Evolutionary conservation across 2,329 filamentous ascomycete genomes (phyloP), one percentile per base, ranked within the genome.

Genomic region (Davidsoniella neocaledoniae): DNA sequence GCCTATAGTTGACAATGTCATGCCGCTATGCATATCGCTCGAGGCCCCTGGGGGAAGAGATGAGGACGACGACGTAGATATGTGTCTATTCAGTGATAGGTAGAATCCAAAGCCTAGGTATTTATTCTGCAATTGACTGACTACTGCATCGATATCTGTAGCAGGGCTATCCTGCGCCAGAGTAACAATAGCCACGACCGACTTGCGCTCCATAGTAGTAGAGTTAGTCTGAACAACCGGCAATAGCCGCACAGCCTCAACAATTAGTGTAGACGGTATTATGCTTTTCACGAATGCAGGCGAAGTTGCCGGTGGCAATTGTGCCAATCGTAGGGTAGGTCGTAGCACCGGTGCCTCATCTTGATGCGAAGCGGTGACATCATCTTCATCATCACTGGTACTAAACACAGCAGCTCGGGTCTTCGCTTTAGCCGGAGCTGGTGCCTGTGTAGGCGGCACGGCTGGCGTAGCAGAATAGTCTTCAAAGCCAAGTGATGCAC

Each of bases 101-200:
- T 88, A 82, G 66, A 82, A 86, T 4, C 88, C 88, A 61, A 78
- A 86, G 14, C 88, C 88, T 14, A 94, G 68, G 61, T 95, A 94
- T 56, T 74, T 78, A 55, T 91, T 87, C 60, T 93, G 85, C 29
- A 94, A 66, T 3, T 75, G 66, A 59, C 79, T 90, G 48, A 94
- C 84, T 0, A 81, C 76, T 3, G 77, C 72, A 58, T 95, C 87
- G 49, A 95, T 88, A 51, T 93, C 85, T 21, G 80, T 83, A 0
- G 82, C 83, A 0, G 86, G 77, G 0, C 86, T 91, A 55, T 91
- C 85, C 52, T 83, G 79, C 1, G 83, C 79, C 26, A 94, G 66
- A 0, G 83, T 87, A 43, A 91, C 82, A 57, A 94, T 86, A 4
- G 86, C 86, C 14, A 84, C 74, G 33, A 77, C 73, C 2, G 81